Conservation (phyloP, 2,329 filamentous ascomycete genomes). For the Aspergillus puulaauensis region DNA sequence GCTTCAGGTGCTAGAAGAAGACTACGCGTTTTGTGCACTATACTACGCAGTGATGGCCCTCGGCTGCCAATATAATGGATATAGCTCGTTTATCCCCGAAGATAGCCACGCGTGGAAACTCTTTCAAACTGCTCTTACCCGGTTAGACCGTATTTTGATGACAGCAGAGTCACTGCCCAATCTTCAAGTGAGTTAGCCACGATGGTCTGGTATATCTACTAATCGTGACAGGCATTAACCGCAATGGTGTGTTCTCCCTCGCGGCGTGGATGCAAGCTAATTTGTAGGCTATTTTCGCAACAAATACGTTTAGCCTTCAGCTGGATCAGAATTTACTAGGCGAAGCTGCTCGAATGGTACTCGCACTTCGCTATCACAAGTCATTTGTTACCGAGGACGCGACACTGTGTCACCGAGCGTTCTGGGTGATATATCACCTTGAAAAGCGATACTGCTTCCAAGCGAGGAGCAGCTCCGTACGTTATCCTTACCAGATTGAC, state of each 20-base stretch:
- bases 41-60: constrained; percentile 39
- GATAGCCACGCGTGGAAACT: not conserved
- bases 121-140: constrained; percentile 3
- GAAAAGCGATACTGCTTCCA: constrained; percentile 40
- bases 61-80: constrained; percentile 33
- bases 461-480: constrained; percentile 32
- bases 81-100: not conserved
- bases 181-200: constrained; percentile 1
- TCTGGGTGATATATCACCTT: constrained; percentile 43
- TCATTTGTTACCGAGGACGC: constrained; percentile 15
- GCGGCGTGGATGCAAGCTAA: not conserved
- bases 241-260: constrained; percentile 22
- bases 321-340: constrained; percentile 32
- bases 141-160: not conserved
- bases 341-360: constrained; percentile 38
- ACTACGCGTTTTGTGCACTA: constrained; percentile 47
- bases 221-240: constrained; percentile 22
- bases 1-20: constrained; percentile 52
- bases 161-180: not conserved
- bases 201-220: not conserved
- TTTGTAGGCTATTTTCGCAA: constrained; percentile 36
- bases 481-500: constrained; percentile 4
- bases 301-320: constrained; percentile 34
- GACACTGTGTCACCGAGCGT: constrained; percentile 26
- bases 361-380: constrained; percentile 32